phyloP scores from a whole-genome alignment of 352 stramenopile species.

The Pythium phragmiticola region DNA sequence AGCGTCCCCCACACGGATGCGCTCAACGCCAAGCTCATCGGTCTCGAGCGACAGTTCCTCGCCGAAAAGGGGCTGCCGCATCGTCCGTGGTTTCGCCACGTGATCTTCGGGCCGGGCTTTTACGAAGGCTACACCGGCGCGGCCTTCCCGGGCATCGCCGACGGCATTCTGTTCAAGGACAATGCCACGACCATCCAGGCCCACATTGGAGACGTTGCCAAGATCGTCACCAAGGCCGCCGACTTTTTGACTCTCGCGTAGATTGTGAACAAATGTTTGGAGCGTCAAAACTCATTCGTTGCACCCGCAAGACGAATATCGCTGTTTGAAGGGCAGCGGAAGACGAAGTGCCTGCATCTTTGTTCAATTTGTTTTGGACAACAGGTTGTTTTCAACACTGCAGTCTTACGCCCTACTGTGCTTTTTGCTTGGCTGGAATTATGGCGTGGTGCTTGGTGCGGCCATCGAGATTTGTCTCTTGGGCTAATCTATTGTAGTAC shows the following conservation, averaged over 20 bases:
- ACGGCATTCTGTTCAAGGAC: slow-evolving; percentile 17
- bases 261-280: too few species aligned
- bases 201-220: neutral
- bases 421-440: too few species aligned
- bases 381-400: too few species aligned
- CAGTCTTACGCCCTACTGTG: too few species aligned
- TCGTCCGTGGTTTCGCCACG: slow-evolving; percentile 12
- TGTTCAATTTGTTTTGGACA: too few species aligned
- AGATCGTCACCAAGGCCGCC: neutral
- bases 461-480: too few species aligned
- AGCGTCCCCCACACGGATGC: neutral
- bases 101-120: slow-evolving; percentile 12
- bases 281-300: too few species aligned
- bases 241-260: slow-evolving; percentile 1
- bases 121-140: slow-evolving; percentile 11
- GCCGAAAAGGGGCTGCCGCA: slow-evolving; percentile 9
- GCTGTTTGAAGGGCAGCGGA: too few species aligned
- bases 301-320: too few species aligned
- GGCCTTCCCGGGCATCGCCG: slow-evolving; percentile 11
- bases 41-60: slow-evolving; percentile 15
- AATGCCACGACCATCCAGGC: slow-evolving; percentile 10
- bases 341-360: too few species aligned
- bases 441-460: too few species aligned
- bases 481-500: too few species aligned
- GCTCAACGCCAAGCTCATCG: slow-evolving; percentile 12